Conservation (phyloP, 179 eudicot species). For the Monotropa hypopitys region DNA sequence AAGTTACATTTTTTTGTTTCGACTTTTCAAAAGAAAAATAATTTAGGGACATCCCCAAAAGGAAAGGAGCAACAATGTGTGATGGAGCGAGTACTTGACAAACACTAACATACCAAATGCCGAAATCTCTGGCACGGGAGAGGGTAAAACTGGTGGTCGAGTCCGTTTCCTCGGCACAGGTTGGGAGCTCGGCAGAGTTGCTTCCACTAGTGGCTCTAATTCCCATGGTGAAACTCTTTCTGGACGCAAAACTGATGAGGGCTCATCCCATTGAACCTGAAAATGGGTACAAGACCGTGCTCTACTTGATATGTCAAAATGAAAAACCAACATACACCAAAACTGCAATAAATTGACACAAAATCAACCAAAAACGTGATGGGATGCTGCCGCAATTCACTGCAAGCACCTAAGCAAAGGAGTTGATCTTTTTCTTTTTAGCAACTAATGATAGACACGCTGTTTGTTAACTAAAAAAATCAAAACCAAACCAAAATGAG, state of each 20-base stretch:
- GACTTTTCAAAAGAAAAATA: background rate
- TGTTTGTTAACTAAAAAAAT: background rate
- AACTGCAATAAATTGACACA: background rate
- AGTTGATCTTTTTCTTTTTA: background rate
- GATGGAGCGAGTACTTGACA: background rate
- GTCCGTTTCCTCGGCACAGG: slow-evolving; percentile 57
- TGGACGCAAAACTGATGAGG: slow-evolving; percentile 65
- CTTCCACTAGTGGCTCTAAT: slow-evolving; percentile 62
- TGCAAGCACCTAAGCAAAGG: background rate
- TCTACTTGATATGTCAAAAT: background rate
- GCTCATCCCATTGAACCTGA: slow-evolving; percentile 99
- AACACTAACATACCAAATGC: slow-evolving; percentile 34
- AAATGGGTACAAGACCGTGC: background rate
- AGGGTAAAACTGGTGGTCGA: slow-evolving; percentile 41
- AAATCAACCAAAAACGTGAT: background rate
- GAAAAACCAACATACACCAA: background rate
- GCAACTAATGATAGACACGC: background rate
- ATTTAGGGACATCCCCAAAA: background rate
- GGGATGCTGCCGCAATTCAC: background rate
- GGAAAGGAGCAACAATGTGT: background rate
- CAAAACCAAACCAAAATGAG: no score
- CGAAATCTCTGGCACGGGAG: slow-evolving; percentile 43
- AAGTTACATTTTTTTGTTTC: background rate
- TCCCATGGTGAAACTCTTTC: slow-evolving; percentile 95
- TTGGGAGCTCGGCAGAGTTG: slow-evolving; percentile 40